Base-by-base conservation (phyloP, 2,329 filamentous ascomycete genomes). In the Colletotrichum endophyticum region DNA sequence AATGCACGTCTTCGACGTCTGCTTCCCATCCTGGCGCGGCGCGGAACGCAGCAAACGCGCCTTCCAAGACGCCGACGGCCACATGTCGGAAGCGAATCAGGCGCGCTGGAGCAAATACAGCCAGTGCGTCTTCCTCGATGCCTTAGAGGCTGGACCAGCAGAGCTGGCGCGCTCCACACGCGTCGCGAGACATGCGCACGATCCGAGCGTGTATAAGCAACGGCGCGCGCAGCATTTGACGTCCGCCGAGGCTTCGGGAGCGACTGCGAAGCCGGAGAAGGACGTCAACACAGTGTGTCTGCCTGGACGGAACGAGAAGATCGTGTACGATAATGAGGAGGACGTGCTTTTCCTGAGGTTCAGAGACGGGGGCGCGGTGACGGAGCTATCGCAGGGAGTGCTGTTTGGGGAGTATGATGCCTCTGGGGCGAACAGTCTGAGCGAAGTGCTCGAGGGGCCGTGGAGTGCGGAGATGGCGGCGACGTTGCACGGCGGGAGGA, bases 321-420 rank as follows among this genome's bases (percentile, higher is more conserved):
- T 84, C 19, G 64, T 70, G 2, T 79, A 83, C 63, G 76, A 81
- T 56, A 78, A 78, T 28, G 74, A 67, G 2, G 44, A 64, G 53
- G 83, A 84, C 39, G 79, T 83, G 16, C 67, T 84, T 34, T 80
- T 84, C 66, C 66, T 82, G 13, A 80, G 80, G 6, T 80, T 84
- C 62, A 70, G 79, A 34, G 80, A 81, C 64, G 34, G 64, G 13
- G 71, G 77, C 3, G 75, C 66, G 5, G 25, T 75, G 22, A 67
- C 66, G 28, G 72, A 72, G 39, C 22, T 73, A 19, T 62, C 66
- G 11, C 53, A 73, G 16, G 76, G 73, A 12, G 66, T 73, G 8
- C 22, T 73, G 5, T 53, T 71, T 19, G 76, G 76, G 44, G 73
- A 73, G 30, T 76, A 66, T 25, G 66, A 76, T 16, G 59, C 74